A percentile compares a stretch with the other conserved stretches of the same genome.
Evolutionary conservation across 2,329 filamentous ascomycete species (phyloP).

Genomic region (Aspergillus oerlinghausenensis): DNA sequence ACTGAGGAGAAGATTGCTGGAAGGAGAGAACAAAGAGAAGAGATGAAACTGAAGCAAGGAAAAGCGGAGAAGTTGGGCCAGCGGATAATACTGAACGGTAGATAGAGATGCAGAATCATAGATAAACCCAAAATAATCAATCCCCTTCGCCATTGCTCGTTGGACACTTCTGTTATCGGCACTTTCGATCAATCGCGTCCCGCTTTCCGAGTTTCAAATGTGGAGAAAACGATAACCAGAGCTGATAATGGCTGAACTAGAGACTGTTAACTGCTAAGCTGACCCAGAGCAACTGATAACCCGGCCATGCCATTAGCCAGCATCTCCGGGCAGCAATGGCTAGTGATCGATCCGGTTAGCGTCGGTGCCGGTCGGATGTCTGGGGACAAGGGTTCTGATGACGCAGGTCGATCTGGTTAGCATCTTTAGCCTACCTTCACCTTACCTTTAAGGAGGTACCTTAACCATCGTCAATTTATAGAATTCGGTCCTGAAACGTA

Average conservation of each 20-base stretch:
- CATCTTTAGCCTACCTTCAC: neutral
- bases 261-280: neutral
- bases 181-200: conserved; percentile 13
- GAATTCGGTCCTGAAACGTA: neutral
- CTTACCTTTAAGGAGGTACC: too few species aligned
- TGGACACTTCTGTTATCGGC: conserved; percentile 6
- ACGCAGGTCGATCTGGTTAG: neutral
- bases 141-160: neutral
- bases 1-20: neutral
- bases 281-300: conserved; percentile 8
- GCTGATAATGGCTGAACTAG: neutral
- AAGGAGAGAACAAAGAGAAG: neutral
- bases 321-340: conserved; percentile 1
- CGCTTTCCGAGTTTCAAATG: neutral
- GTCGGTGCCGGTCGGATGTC: neutral
- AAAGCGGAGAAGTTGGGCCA: conserved; percentile 3
- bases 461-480: neutral
- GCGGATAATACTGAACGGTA: neutral
- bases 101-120: conserved; percentile 1
- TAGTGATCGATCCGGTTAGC: conserved; percentile 3
- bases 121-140: conserved; percentile 3
- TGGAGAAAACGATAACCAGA: neutral
- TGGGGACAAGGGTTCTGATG: neutral
- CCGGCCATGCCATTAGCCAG: neutral
- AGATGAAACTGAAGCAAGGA: neutral